A percentile compares a stretch with the other conserved stretches of the same genome.
Evolutionary conservation across 306 rosid species (phyloP).

Genomic region (Vigna unguiculata): DNA sequence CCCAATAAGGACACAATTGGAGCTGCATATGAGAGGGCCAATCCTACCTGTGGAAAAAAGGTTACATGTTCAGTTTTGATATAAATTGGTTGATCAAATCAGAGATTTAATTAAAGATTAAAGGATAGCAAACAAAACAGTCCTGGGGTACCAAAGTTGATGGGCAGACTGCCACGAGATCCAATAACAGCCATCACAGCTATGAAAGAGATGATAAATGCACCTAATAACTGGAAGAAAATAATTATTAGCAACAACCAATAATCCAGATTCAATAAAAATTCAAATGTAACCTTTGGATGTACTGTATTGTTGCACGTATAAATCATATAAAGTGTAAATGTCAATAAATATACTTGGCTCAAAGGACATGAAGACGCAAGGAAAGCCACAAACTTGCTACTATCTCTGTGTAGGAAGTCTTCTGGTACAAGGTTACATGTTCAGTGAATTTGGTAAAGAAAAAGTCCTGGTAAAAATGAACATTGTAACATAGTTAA

Average conservation of each 20-base stretch:
- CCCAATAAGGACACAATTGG: constrained; percentile 87
- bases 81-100: constrained; percentile 33
- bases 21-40: constrained; percentile 94
- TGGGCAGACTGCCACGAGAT: constrained; percentile 66
- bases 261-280: constrained; percentile 30
- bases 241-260: constrained; percentile 34
- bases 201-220: constrained; percentile 78
- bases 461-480: constrained; percentile 71
- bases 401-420: constrained; percentile 87
- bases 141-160: constrained; percentile 90
- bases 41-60: constrained; percentile 70
- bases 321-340: constrained; percentile 23
- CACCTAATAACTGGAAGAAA: constrained; percentile 82
- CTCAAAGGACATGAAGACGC: constrained; percentile 64
- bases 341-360: constrained; percentile 22
- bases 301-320: not conserved
- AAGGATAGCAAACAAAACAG: constrained; percentile 63
- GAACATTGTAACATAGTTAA: constrained; percentile 40
- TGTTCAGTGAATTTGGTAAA: constrained; percentile 72
- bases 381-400: constrained; percentile 99
- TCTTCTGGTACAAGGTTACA: constrained; percentile 79
- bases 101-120: constrained; percentile 43
- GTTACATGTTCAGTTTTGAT: constrained; percentile 33
- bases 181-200: constrained; percentile 94
- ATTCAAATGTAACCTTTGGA: constrained; percentile 19